phyloP scores from a whole-genome alignment of 805 yeast species.

The Metschnikowia orientalis region DNA sequence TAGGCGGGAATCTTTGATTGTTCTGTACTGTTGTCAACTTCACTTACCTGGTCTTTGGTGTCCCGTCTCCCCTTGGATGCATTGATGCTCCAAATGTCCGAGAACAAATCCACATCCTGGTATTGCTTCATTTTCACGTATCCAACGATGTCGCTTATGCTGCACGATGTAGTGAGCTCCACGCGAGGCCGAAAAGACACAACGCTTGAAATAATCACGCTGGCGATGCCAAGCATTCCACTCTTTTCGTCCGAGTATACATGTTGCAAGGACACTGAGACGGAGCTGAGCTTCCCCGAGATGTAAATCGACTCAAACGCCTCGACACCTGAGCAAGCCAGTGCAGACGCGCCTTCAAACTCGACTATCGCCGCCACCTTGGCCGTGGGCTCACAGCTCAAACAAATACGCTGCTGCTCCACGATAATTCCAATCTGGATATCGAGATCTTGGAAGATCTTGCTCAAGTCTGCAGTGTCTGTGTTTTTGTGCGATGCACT shows the following conservation, averaged over 20 bases:
- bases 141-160: slow-evolving; percentile 51
- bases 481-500: not conserved
- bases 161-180: slow-evolving; percentile 47
- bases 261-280: slow-evolving; percentile 78
- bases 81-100: slow-evolving; percentile 72
- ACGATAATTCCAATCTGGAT: slow-evolving; percentile 59
- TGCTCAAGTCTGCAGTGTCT: slow-evolving; percentile 29
- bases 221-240: slow-evolving; percentile 54
- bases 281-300: slow-evolving; percentile 43
- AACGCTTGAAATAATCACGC: slow-evolving; percentile 46
- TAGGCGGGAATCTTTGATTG: too few species aligned
- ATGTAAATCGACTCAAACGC: slow-evolving; percentile 10
- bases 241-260: slow-evolving; percentile 86
- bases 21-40: not conserved
- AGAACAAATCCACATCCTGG: slow-evolving; percentile 79
- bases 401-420: slow-evolving; percentile 66
- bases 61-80: not conserved
- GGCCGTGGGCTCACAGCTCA: slow-evolving; percentile 93
- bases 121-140: slow-evolving; percentile 77
- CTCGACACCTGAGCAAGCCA: slow-evolving; percentile 44
- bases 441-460: slow-evolving; percentile 51
- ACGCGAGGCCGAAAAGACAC: slow-evolving; percentile 40
- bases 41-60: not conserved
- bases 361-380: slow-evolving; percentile 85
- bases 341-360: slow-evolving; percentile 60